Evolutionary conservation across 805 yeast genomes (phyloP).

Genomic region (Pichia nakasei): DNA sequence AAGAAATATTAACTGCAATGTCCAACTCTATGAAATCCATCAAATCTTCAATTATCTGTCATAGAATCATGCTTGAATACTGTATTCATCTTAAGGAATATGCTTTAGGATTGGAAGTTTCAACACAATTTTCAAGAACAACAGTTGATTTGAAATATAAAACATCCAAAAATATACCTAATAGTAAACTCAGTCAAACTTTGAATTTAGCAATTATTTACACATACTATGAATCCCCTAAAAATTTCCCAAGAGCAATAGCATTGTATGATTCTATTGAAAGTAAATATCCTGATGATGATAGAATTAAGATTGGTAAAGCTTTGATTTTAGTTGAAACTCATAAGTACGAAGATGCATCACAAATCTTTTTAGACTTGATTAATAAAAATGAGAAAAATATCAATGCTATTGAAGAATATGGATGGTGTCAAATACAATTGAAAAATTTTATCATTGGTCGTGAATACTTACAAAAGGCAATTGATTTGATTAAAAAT

Average conservation of each 20-base stretch:
- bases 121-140: conserved; percentile 50
- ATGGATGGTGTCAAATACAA: conserved; percentile 69
- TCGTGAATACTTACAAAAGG: conserved; percentile 36
- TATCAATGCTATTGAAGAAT: conserved; percentile 53
- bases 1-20: conserved; percentile 11
- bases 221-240: conserved; percentile 85
- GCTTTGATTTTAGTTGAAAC: conserved; percentile 69
- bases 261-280: conserved; percentile 61
- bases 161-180: conserved; percentile 38
- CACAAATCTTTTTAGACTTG: conserved; percentile 35
- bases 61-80: conserved; percentile 55
- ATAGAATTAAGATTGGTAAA: conserved; percentile 69
- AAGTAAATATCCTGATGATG: conserved; percentile 26
- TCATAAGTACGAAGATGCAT: conserved; percentile 49
- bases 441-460: conserved; percentile 45
- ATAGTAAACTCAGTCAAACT: conserved; percentile 51
- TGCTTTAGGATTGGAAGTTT: conserved; percentile 48
- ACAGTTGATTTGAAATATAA: conserved; percentile 40
- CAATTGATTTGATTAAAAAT: conserved; percentile 24
- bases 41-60: conserved; percentile 43
- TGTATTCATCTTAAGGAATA: conserved; percentile 56
- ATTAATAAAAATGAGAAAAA: conserved; percentile 42
- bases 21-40: conserved; percentile 15
- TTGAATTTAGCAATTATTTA: conserved; percentile 66
- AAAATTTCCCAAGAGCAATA: conserved; percentile 68